Percentiles rank a stretch among this genome's conserved stretches.
phyloP scores from a whole-genome alignment of 2,329 filamentous ascomycete species.

The Clonostachys chloroleuca region DNA sequence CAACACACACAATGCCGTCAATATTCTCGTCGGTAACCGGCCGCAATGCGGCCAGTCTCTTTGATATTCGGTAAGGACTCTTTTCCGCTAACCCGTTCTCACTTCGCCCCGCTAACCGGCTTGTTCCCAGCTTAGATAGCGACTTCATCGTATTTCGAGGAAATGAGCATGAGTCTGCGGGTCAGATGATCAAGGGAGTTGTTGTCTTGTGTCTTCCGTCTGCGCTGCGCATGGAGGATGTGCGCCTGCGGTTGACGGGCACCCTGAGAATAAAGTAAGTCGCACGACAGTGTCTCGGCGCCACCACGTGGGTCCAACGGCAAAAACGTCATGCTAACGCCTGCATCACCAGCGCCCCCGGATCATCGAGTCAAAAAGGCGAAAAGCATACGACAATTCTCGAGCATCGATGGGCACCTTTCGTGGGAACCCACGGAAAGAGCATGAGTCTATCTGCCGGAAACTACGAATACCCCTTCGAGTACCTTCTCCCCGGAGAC shows the following conservation, averaged over 20 bases:
- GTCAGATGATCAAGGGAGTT: slow-evolving; percentile 68
- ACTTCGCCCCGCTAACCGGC: not conserved
- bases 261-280: slow-evolving; percentile 62
- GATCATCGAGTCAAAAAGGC: slow-evolving; percentile 53
- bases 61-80: slow-evolving; percentile 50
- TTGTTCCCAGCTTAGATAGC: slow-evolving; percentile 59
- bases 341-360: slow-evolving; percentile 43
- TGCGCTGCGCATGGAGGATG: slow-evolving; percentile 66
- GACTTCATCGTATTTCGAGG: slow-evolving; percentile 78
- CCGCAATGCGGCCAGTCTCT: slow-evolving; percentile 46
- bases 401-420: slow-evolving; percentile 65
- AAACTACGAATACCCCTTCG: slow-evolving; percentile 83
- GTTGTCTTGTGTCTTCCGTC: slow-evolving; percentile 70
- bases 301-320: no score
- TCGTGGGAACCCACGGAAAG: slow-evolving; percentile 52
- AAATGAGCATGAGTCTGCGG: slow-evolving; percentile 68
- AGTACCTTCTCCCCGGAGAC: slow-evolving; percentile 66
- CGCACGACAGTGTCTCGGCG: not conserved
- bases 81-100: not conserved
- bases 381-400: slow-evolving; percentile 58
- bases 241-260: slow-evolving; percentile 68
- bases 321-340: slow-evolving; percentile 6
- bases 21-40: slow-evolving; percentile 49
- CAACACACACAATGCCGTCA: slow-evolving; percentile 39
- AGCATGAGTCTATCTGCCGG: slow-evolving; percentile 61